phyloP scores from a whole-genome alignment of 116 monocot species.

The Zostera marina region DNA sequence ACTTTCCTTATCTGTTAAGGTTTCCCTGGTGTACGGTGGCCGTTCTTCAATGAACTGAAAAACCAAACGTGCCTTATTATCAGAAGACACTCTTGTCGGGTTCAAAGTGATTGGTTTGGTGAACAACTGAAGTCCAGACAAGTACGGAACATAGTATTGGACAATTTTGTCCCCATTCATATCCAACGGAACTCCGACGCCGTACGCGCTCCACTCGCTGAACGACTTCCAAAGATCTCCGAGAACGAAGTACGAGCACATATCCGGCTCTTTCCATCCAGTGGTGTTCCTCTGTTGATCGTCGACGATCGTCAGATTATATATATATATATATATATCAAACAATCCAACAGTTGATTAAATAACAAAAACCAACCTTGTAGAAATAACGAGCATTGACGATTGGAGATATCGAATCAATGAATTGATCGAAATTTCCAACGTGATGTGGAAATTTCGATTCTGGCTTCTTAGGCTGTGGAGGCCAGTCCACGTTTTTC shows the following conservation, averaged over 20 bases:
- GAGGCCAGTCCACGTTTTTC: too few species aligned
- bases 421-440: too few species aligned
- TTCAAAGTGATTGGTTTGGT: conserved; percentile 17
- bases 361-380: too few species aligned
- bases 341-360: too few species aligned
- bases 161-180: conserved; percentile 55
- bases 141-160: conserved; percentile 92
- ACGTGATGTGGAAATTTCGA: too few species aligned
- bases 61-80: conserved; percentile 16
- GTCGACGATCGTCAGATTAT: too few species aligned
- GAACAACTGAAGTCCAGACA: conserved; percentile 83
- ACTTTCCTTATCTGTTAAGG: conserved; percentile 31
- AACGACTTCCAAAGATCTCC: conserved; percentile 84
- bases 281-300: too few species aligned
- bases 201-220: conserved; percentile 94
- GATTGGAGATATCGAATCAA: too few species aligned
- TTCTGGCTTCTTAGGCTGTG: too few species aligned
- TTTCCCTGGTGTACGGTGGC: conserved; percentile 40
- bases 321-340: too few species aligned
- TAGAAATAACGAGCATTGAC: too few species aligned
- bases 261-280: too few species aligned
- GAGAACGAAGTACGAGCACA: conserved; percentile 34
- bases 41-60: conserved; percentile 56
- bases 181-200: conserved; percentile 77
- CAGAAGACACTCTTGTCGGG: conserved; percentile 12